Base-by-base conservation (phyloP, 345 rosid genomes). In the Citrus trifoliata region DNA sequence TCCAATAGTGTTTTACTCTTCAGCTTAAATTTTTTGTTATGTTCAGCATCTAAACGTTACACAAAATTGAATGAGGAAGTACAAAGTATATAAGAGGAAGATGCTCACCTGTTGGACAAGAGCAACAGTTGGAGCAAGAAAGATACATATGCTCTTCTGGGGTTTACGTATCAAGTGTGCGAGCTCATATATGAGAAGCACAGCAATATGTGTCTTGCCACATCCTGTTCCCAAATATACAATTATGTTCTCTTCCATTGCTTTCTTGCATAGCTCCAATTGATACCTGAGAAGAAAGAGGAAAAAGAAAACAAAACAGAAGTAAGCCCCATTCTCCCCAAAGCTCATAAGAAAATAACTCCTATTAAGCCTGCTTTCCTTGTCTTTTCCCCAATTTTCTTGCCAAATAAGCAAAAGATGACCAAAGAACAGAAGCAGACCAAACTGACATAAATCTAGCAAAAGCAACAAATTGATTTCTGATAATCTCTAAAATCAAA, bases 151-250 rank as follows among this genome's bases (percentile, higher is more conserved):
- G 64, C 72, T 85, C 79, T 79, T 89, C 75, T 78, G 87, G 22
- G 99, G 99, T 61, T 85, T 88, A 84, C 88, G 82, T 76, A 95
- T 84, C 89, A 92, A 85, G 76, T 89, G 89, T 53, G 88, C 88
- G 58, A 91, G 81, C 84, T 90, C 98, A 53, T 93, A 78, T 12
- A 95, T 95, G 79, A 95, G 91, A 84, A 95, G 88, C 76, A 93
- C 95, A 8, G 97, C 96, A 65, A 95, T 93, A 82, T 93, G 99
- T 16, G 99, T 95, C 87, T 95, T 95, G 77, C 99, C 99, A 80
- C 92, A 89, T 67, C 99, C 99, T 16, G 99, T 95, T 79, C 86
- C 98, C 82, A 95, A 64, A 82, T 87, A 93, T 22, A 95, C 97
- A 63, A 95, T 91, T 67, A 90, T 78, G 74, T 95, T 93, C 89